Evolutionary conservation across 2,329 filamentous ascomycete species (phyloP).

Genomic region (Canariomyces notabilis): DNA sequence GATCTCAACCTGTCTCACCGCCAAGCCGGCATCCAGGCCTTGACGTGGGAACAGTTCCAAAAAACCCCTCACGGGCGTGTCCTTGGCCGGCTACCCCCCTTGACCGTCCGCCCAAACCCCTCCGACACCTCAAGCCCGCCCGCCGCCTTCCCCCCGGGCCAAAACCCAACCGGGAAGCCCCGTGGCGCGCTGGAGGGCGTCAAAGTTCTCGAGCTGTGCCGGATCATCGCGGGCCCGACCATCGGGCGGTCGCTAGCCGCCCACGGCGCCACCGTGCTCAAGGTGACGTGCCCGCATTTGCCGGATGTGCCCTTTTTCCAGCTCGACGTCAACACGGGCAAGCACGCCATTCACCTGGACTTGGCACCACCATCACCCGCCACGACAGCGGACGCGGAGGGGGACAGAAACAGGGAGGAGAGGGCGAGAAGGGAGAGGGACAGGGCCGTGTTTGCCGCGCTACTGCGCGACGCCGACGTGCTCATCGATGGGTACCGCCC

Average conservation of each 20-base stretch:
- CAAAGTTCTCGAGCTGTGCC: constrained; percentile 69
- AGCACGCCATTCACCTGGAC: constrained; percentile 60
- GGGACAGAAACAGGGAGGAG: too few relatives aligned
- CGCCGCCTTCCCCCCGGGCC: constrained; percentile 36
- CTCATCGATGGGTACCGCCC: constrained; percentile 65
- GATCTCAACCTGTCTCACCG: constrained; percentile 48
- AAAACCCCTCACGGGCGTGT: constrained; percentile 48
- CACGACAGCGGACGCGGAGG: too few relatives aligned
- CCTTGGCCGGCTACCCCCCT: constrained; percentile 39
- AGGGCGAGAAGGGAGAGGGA: too few relatives aligned
- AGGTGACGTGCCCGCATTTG: constrained; percentile 63
- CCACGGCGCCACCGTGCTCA: constrained; percentile 69
- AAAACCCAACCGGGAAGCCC: constrained; percentile 22
- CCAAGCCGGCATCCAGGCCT: constrained; percentile 57
- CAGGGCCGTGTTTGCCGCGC: constrained; percentile 49
- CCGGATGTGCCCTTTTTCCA: constrained; percentile 69
- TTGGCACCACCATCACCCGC: too few relatives aligned
- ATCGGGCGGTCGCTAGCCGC: constrained; percentile 68
- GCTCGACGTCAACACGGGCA: constrained; percentile 67
- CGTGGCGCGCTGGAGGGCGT: constrained; percentile 50
- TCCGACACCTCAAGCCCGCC: constrained; percentile 44
- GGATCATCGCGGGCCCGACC: constrained; percentile 71
- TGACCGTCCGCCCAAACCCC: constrained; percentile 44
- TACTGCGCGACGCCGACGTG: constrained; percentile 60
- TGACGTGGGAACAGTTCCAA: constrained; percentile 56